Base-by-base conservation (phyloP, 2,329 filamentous ascomycete species). In the Beauveria caledonica region DNA sequence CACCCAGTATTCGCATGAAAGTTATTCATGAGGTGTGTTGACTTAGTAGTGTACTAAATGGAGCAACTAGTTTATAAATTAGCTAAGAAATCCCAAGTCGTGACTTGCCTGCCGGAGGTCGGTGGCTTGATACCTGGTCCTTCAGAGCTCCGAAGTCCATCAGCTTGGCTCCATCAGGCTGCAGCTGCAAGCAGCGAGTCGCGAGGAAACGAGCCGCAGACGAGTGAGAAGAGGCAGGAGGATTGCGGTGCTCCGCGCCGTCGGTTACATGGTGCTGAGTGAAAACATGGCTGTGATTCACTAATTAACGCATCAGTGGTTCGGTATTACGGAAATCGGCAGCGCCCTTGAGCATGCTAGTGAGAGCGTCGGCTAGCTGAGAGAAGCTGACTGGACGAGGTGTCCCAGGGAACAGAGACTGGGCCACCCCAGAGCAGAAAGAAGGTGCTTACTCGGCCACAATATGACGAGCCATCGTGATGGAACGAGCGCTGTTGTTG, bases 101-200 rank as follows among this genome's bases (percentile, higher is more conserved):
- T 13, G 19, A 56, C 36, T 56, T 56, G 53, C 53, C 53, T 56
- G 53, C 53, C 53, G 53, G 53, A 19, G 10, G 42, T 56, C 17
- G 40, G 53, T 57, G 54, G 42, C 42, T 56, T 46, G 42, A 36
- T 21, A 10, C 5, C 39, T 11, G 5, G 40, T 36, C 8, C 27
- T 48, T 46, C 17, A 19, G 15, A 10, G 11, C 10, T 10, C 29
- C n/a, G 27, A n/a, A 36, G 19, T 46, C 54, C 23, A 48, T 39
- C 54, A 57, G 42, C 40, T 57, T 36, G 42, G 42, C 54, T 23
- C 44, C 54, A 25, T 57, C 54, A 46, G 27, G 29, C 29, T 57
- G 27, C 54, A 48, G 25, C 42, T 48, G n/a, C 54, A 25, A 36
- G 39, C 29, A 9, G 51, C 36, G 23, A 42, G 50, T 53, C 36